Evolutionary conservation across 1,284 basidiomycete genomes (phyloP), one percentile per base, ranked within the genome.

Genomic region (Gomphus sp.): DNA sequence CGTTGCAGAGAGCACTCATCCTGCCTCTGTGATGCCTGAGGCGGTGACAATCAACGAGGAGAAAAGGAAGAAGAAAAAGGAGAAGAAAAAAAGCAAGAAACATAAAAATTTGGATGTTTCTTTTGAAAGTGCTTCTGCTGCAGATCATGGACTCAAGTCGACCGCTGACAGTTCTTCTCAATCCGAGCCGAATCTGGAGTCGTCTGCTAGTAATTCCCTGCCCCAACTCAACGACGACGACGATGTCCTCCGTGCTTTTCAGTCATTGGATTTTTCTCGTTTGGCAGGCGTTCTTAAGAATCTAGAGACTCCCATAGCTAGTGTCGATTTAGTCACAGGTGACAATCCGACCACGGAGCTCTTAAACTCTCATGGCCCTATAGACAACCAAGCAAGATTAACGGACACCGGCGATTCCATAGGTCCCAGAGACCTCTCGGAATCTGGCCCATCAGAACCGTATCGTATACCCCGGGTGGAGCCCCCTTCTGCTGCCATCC

Each of bases 211-310:
- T 9, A 22, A 45, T 25, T 45, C 44, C 18, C 8, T 55, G 2
- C 9, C 43, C 14, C 39, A 56, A 37, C 52, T 62, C 28, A 51
- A 22, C 22, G 22, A 55, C 34, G 85, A 81, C 66, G 88, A 90
- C 59, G 85, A 89, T 56, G 77, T 90, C 48, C 70, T 89, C 49
- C 84, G 82, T 45, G 81, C 80, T 16, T 68, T 90, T 53, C 86
- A 89, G 66, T 80, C 83, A 57, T 73, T 89, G 62, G 88, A 90
- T 64, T 73, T 89, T 54, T n/a, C 41, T 47, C 52, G 58, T 36
- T 45, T 54, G 1, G 52, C 53, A 8, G 78, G 75, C 52, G 82
- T 82, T 16, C 72, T 89, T 57, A 83, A 80, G 10, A 39, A 34
- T 41, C 39, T 59, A 36, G 57, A 58, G 8, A 9, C 53, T 8